A percentile compares a stretch with the other conserved stretches of the same genome.
Conservation (phyloP, 371 early-diverging fungal genomes). For the Apophysomyces ossiformis region DNA sequence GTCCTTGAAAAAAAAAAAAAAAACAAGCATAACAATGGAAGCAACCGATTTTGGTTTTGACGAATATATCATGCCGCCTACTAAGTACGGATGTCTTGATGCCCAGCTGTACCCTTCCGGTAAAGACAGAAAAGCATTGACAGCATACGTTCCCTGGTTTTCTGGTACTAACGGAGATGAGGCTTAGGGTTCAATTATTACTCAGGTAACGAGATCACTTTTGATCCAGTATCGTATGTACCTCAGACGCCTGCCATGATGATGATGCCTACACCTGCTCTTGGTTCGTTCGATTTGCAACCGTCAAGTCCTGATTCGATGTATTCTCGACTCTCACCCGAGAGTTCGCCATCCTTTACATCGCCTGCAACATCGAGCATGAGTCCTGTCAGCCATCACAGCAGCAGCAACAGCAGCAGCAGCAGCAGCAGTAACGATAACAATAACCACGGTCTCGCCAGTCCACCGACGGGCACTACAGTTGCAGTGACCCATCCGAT, state of each 20-base stretch:
- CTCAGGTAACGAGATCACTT: background rate
- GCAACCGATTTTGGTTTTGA: constrained; percentile 52
- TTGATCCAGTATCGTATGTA: constrained; percentile 7
- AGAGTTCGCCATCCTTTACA: background rate
- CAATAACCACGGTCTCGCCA: constrained; percentile 15
- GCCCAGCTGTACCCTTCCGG: constrained; percentile 41
- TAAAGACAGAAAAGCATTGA: background rate
- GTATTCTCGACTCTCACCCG: constrained; percentile 8
- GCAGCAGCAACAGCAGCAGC: constrained; percentile 3
- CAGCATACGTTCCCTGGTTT: background rate
- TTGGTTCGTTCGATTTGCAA: constrained; percentile 5
- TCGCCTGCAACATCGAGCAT: background rate
- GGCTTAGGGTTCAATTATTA: constrained; percentile 7
- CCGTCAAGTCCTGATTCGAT: constrained; percentile 3
- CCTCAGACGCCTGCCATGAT: background rate
- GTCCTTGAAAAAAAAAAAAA: background rate
- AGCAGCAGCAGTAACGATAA: background rate
- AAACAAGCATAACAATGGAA: constrained; percentile 8
- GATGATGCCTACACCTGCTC: constrained; percentile 2
- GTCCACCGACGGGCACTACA: constrained; percentile 24
- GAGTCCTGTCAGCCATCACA: constrained; percentile 2
- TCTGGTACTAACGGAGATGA: background rate
- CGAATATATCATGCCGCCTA: constrained; percentile 53
- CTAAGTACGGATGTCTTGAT: constrained; percentile 44
- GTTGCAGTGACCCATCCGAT: constrained; percentile 39